Evolutionary conservation across 108 stramenopile species (phyloP), one percentile per base, ranked within the genome.

Genomic region (Fistulifera solaris): DNA sequence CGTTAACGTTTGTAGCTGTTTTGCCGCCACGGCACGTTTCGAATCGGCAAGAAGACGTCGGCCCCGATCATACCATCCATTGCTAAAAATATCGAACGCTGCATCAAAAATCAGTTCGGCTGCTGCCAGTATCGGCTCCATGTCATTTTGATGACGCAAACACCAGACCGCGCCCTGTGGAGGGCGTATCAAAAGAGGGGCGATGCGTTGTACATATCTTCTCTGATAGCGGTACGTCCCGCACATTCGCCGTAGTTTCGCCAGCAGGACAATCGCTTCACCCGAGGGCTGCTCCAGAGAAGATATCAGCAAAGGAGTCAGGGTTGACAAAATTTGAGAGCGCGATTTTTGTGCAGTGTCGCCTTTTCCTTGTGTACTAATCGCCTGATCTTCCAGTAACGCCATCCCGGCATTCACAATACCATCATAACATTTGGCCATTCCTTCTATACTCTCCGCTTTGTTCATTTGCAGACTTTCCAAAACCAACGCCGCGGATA

Each of bases 391-490:
- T 56, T 89, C 87, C 39, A 90, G 55, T 28, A 92, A 38, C 2
- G 86, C 89, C 22, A 71, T 67, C 14, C 89, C 89, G 0, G 86
- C 89, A 26, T 78, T 80, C 35, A 87, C 81, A 44, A 92, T 85
- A 7, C 85, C 89, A 53, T 87, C 89, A 28, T 92, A 92, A 53
- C 89, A 92, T 55, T 83, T 81, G 35, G 83, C 66, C 84, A 92
- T 83, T 40, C 89, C 89, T 56, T 91, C 89, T 3, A 92, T 47
- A 43, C 79, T 78, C 66, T 87, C 86, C 3, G 68, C 26, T n/a
- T 59, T 58, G 54, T 86, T 82, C 8, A 92, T 44, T 35, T 64
- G 42, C 14, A 92, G 48, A 54, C 81, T 81, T 50, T 91, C 89
- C 11, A 91, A 26, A 15, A 91, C 27, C 7, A 91, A 47, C 7